Conservation (phyloP, 768 basidiomycete species). For the Suillus clintonianus region DNA sequence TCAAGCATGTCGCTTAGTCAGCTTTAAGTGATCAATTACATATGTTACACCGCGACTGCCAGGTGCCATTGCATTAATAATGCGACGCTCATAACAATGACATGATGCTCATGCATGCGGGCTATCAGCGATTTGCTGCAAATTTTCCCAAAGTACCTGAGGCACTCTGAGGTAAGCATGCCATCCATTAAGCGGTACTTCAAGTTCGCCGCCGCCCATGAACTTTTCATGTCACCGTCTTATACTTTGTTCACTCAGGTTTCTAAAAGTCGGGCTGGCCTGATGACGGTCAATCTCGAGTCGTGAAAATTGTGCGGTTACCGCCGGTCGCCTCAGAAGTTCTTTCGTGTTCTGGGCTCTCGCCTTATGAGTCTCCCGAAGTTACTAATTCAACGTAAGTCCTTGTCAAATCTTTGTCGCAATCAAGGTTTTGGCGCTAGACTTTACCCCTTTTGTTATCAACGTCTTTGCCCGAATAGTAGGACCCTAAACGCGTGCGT, state of each 20-base stretch:
- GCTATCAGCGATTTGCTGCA: not conserved
- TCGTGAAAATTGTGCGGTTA: not conserved
- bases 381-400: not conserved
- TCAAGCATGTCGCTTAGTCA: not conserved
- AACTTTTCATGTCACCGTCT: not conserved
- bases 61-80: too few relatives aligned
- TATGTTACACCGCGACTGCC: too few relatives aligned
- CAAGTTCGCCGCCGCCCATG: not conserved
- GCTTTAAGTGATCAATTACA: too few relatives aligned
- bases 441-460: not conserved
- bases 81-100: not conserved
- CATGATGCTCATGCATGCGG: not conserved
- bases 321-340: not conserved
- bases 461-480: not conserved
- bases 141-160: not conserved
- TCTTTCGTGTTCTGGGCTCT: not conserved
- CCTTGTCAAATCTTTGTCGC: not conserved
- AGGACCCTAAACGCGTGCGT: not conserved
- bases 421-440: not conserved
- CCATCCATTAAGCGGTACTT: not conserved
- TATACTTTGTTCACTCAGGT: not conserved
- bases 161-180: not conserved
- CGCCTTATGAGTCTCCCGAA: not conserved
- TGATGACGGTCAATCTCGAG: not conserved
- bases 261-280: not conserved